Evolutionary conservation across 2,329 filamentous ascomycete genomes (phyloP).

Genomic region (Exophiala viscosa): DNA sequence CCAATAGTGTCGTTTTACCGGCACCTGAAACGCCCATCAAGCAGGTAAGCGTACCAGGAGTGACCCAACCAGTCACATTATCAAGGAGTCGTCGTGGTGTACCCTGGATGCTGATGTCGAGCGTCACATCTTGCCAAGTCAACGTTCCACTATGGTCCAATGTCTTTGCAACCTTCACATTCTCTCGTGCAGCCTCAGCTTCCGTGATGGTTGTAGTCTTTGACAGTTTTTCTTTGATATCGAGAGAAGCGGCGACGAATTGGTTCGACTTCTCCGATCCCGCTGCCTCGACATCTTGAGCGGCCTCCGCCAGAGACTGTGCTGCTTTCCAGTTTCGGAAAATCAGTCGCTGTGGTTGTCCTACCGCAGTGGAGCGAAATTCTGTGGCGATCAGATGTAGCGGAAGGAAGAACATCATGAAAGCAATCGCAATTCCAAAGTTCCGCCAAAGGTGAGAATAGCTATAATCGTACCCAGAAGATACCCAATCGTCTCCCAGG

Average conservation of each 20-base stretch:
- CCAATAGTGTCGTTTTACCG: conserved; percentile 59
- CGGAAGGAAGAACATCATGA: conserved; percentile 60
- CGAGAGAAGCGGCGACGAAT: not conserved
- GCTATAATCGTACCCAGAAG: conserved; percentile 55
- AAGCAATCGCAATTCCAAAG: conserved; percentile 65
- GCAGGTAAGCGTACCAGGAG: conserved; percentile 52
- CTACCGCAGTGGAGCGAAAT: conserved; percentile 60
- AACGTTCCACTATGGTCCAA: conserved; percentile 36
- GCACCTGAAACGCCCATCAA: conserved; percentile 61
- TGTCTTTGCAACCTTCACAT: conserved; percentile 18
- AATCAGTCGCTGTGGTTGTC: conserved; percentile 66
- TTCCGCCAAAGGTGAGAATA: conserved; percentile 63
- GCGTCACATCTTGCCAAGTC: conserved; percentile 53
- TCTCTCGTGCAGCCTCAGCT: conserved; percentile 39
- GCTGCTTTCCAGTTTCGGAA: conserved; percentile 45
- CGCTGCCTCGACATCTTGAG: conserved; percentile 26
- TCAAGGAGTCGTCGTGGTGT: conserved; percentile 51
- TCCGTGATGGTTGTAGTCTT: conserved; percentile 37
- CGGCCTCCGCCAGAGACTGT: not conserved
- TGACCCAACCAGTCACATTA: conserved; percentile 53
- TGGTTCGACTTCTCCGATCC: not conserved
- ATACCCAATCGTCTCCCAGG: conserved; percentile 60
- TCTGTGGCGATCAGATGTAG: conserved; percentile 64
- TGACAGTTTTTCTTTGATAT: not conserved
- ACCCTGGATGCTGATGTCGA: conserved; percentile 52